Percentiles rank a stretch among this genome's conserved stretches.
Evolutionary conservation across 345 rosid species (phyloP).

Genomic region (Balakata baccata): DNA sequence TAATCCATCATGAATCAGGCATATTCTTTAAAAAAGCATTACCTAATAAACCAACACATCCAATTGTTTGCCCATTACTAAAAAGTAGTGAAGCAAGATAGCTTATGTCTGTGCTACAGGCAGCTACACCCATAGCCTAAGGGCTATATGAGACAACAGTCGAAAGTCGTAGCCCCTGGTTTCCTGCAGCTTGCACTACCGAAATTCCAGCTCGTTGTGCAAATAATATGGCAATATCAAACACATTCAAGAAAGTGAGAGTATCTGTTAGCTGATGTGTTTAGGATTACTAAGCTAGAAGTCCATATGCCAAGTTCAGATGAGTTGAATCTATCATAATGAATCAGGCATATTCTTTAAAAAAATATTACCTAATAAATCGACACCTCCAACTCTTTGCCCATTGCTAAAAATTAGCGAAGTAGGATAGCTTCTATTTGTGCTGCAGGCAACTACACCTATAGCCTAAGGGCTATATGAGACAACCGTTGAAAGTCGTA

Average conservation of each 20-base stretch:
- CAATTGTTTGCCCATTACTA: constrained; percentile 51
- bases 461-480: constrained; percentile 87
- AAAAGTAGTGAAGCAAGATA: constrained; percentile 57
- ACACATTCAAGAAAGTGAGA: constrained; percentile 54
- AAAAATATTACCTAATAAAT: too few species aligned
- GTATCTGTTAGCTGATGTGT: too few species aligned
- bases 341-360: too few species aligned
- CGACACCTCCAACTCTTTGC: constrained; percentile 44
- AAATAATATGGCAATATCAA: constrained; percentile 53
- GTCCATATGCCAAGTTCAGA: too few species aligned
- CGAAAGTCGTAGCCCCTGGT: constrained; percentile 59
- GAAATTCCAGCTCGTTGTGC: constrained; percentile 71
- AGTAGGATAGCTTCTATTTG: constrained; percentile 57
- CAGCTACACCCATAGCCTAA: constrained; percentile 64
- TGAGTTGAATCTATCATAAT: too few species aligned
- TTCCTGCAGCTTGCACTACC: constrained; percentile 87
- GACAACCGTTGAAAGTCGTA: constrained; percentile 49
- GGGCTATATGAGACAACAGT: constrained; percentile 76
- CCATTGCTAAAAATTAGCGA: constrained; percentile 65
- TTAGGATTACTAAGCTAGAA: too few species aligned
- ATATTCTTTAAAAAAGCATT: background rate
- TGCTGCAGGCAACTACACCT: constrained; percentile 54
- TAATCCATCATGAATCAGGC: too few species aligned
- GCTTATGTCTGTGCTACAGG: constrained; percentile 57
- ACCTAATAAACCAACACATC: constrained; percentile 76